Evolutionary conservation across 305 asterid genomes (phyloP).

Genomic region (Galium porrigens): DNA sequence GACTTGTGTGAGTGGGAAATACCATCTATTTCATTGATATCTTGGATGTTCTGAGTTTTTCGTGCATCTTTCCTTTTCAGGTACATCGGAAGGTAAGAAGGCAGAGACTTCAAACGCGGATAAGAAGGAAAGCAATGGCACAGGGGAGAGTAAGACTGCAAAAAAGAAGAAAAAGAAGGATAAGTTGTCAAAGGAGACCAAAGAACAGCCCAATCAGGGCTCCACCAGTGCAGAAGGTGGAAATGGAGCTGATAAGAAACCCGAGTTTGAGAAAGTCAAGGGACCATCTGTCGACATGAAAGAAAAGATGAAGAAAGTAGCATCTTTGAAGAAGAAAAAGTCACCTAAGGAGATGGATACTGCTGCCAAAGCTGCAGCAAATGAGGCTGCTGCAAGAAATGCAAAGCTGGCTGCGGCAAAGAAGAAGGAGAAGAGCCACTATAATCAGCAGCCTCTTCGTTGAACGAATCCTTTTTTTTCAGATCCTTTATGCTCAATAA

Average conservation of each 20-base stretch:
- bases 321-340: conserved; percentile 65
- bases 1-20: not conserved
- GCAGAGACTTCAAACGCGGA: conserved; percentile 30
- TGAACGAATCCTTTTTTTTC: conserved; percentile 19
- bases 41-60: conserved; percentile 4
- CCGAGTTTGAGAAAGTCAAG: conserved; percentile 34
- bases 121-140: conserved; percentile 33
- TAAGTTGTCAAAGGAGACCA: conserved; percentile 45
- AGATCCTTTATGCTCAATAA: conserved; percentile 10
- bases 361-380: conserved; percentile 74
- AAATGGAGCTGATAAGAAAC: conserved; percentile 18
- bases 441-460: conserved; percentile 81
- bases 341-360: conserved; percentile 56
- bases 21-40: not conserved
- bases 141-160: conserved; percentile 58
- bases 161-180: conserved; percentile 92
- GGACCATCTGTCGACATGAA: conserved; percentile 43
- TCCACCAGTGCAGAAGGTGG: conserved; percentile 24
- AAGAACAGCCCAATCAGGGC: conserved; percentile 43
- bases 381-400: conserved; percentile 78
- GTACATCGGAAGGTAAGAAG: conserved; percentile 32
- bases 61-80: conserved; percentile 20
- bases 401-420: conserved; percentile 74
- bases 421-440: conserved; percentile 87
- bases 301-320: conserved; percentile 60